Percentiles rank a stretch among this genome's conserved stretches.
phyloP scores from a whole-genome alignment of 495 filamentous ascomycete species.

The Cenococcum geophilum region DNA sequence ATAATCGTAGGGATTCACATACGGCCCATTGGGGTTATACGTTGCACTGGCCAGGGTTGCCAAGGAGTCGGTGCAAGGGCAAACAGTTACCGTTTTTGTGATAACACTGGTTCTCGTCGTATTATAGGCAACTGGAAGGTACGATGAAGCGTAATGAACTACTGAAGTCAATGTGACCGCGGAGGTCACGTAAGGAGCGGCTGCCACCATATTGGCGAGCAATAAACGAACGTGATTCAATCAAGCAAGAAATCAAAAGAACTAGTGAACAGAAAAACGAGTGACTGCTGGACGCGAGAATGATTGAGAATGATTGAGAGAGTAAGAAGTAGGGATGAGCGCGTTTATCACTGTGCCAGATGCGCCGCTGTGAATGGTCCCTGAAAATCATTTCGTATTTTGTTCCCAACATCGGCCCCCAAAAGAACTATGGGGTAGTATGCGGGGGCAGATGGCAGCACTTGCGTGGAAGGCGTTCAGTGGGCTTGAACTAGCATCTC shows the following conservation, averaged over 20 bases:
- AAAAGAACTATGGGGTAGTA: no score
- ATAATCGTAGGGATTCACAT: slow-evolving; percentile 26
- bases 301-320: no score
- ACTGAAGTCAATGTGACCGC: slow-evolving; percentile 17
- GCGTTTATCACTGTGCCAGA: no score
- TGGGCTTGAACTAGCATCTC: no score
- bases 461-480: no score
- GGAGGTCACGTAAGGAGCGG: slow-evolving; percentile 24
- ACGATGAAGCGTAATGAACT: slow-evolving; percentile 1
- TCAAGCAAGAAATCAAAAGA: not conserved
- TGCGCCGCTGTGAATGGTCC: no score
- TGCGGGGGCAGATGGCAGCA: no score
- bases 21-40: slow-evolving; percentile 19
- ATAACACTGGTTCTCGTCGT: not conserved
- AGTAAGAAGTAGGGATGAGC: no score
- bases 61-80: slow-evolving; percentile 7
- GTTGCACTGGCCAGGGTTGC: slow-evolving; percentile 6
- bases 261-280: not conserved
- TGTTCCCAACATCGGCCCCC: no score
- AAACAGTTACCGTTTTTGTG: slow-evolving; percentile 10
- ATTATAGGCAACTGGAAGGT: not conserved
- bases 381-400: no score
- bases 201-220: slow-evolving; percentile 15
- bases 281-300: not conserved
- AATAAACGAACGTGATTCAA: slow-evolving; percentile 6